Conservation (phyloP, 192 early-diverging fungal species). For the Dissophora globulifera region DNA sequence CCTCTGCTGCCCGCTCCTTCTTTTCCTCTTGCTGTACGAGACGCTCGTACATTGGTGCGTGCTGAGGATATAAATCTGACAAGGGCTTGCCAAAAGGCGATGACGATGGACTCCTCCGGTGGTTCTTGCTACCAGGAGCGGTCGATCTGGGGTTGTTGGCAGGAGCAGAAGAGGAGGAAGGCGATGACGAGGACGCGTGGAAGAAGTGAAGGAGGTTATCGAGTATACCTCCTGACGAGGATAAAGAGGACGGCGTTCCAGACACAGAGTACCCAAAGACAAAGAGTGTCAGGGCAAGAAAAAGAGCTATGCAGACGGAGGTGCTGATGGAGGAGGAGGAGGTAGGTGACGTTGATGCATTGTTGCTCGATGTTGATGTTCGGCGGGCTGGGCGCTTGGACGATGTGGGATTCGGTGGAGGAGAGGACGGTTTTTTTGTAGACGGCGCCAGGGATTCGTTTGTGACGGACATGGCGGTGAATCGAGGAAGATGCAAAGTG, state of each 20-base stretch:
- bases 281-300: slow-evolving; percentile 2
- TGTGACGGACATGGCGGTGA: slow-evolving; percentile 16
- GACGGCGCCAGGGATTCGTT: background rate
- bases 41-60: slow-evolving; percentile 12
- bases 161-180: background rate
- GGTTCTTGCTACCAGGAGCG: background rate
- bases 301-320: slow-evolving; percentile 3
- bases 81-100: background rate
- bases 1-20: slow-evolving; percentile 2
- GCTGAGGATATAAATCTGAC: slow-evolving; percentile 1
- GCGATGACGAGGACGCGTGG: background rate
- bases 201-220: background rate
- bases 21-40: background rate
- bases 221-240: background rate
- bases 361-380: background rate
- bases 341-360: background rate
- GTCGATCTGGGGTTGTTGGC: too few relatives aligned
- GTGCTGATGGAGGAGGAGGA: background rate
- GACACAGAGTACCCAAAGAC: background rate
- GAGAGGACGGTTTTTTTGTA: background rate
- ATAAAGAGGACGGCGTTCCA: background rate
- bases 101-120: background rate
- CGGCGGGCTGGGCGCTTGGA: background rate
- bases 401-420: background rate
- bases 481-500: background rate